Conservation (phyloP, 73 alveolate genomes). For the Uronychia setigera region DNA sequence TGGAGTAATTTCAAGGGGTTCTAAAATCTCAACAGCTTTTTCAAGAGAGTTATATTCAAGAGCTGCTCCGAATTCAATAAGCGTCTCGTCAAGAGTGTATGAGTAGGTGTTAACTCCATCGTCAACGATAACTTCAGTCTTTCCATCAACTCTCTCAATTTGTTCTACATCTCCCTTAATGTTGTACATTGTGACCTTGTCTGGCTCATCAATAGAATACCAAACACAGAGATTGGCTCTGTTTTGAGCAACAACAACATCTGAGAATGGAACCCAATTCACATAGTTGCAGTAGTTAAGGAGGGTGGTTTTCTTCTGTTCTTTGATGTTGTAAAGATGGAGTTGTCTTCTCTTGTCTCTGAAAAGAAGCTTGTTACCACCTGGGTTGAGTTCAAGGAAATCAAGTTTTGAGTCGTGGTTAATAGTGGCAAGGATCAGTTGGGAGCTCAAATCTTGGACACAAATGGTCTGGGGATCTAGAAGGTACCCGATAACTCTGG, state of each 20-base stretch:
- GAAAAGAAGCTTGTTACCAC: constrained; percentile 97
- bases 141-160: constrained; percentile 97
- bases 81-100: constrained; percentile 95
- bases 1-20: constrained; percentile 96
- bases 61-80: constrained; percentile 98
- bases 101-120: constrained; percentile 95
- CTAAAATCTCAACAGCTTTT: constrained; percentile 96
- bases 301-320: constrained; percentile 96
- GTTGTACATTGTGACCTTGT: constrained; percentile 96
- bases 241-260: constrained; percentile 99
- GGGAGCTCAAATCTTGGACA: constrained; percentile 93
- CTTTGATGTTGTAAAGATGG: constrained; percentile 95
- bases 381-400: constrained; percentile 96
- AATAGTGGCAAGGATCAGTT: constrained; percentile 95
- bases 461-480: constrained; percentile 99
- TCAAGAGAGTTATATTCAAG: constrained; percentile 96
- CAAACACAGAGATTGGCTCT: constrained; percentile 98
- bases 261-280: constrained; percentile 99
- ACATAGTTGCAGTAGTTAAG: constrained; percentile 99
- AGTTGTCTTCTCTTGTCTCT: constrained; percentile 99
- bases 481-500: constrained; percentile 97
- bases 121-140: constrained; percentile 97
- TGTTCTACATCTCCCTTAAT: constrained; percentile 99
- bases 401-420: constrained; percentile 98
- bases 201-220: constrained; percentile 99